Base-by-base conservation (phyloP, 768 basidiomycete genomes). In the Trametes sanguinea region DNA sequence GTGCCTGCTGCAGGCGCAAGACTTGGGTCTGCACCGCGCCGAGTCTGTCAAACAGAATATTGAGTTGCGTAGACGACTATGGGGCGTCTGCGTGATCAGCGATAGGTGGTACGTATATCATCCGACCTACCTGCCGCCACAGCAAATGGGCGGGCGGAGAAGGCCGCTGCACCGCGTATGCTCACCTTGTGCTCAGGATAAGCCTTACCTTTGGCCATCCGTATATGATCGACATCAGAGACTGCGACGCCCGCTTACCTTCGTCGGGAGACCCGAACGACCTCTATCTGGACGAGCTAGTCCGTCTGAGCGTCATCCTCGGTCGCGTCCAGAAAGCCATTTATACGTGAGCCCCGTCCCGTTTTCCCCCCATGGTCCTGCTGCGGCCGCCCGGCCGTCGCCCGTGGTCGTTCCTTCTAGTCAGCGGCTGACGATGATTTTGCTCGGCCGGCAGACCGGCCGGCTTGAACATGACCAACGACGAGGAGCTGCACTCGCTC, bases 201-300 rank as follows among this genome's bases (percentile, higher is more conserved):
- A 92, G 91, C 71, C 78, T 95, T 40, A 88, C 92, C 27, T 93
- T 94, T 68, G 96, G 96, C 0, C 92, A 94, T 66, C 96, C 96
- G 2, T 90, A 88, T 72, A 92, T 96, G 90, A 96, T 99, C 64
- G 95, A 98, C 73, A 85, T 98, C 2, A 87, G 90, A 66, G 97
- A 99, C 74, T 99, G 97, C 74, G 96, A 99, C 74, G 90, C 92
- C 4, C 88, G 95, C 56, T 79, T 97, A 37, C 95, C 95, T 1
- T 93, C 93, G 8, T 92, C 92, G 2, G 94, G 92, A 46, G 89
- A 94, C 68, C 81, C 84, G 13, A 81, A 83, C 59, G 86, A 89
- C 71, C 74, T 90, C 62, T 95, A 95, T 75, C 85, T 94, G 80
- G 87, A 92, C 70, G 94, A 97, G 73, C 87, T 98, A 63, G 88